Evolutionary conservation across 345 rosid species (phyloP), one percentile per base, ranked within the genome.

Genomic region (Murraya paniculata): DNA sequence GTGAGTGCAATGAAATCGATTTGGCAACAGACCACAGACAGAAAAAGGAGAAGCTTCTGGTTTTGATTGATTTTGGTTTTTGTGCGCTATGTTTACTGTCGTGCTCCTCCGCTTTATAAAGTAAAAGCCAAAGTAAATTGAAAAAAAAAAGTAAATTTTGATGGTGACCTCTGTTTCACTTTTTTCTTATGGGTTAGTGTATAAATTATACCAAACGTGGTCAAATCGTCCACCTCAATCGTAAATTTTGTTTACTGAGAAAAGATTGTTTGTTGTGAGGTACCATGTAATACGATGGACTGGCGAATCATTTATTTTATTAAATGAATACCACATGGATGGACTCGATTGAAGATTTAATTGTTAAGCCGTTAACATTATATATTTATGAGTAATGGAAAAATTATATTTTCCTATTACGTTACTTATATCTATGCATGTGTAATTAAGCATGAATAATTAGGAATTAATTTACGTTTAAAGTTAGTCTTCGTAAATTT

Each of bases 11-110:
- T 18, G 57, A 13, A 8, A 25, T 10, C 24, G 30, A 71, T 45
- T 73, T 62, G 60, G 70, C 33, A 19, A 70, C 74, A 61, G 78
- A 53, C 62, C 73, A 71, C 72, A 5, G 31, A 57, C 30, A 66
- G 7, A 56, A n/a, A 36, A 74, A 39, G 75, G 50, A 53, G 77
- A 80, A 77, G 79, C 55, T 80, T 77, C 79, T 75, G 77, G 71
- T 74, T 45, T 71, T 48, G 27, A 5, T 74, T 58, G 27, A 5
- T 25, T 30, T 53, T 2, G 45, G 9, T 9, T 39, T 39, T 39
- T 53, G 62, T 1, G 22, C 22, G 27, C 55, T 60, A 18, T 25
- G 14, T 7, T 19, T 22, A 6, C 10, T 53, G 5, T 33, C 35
- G 5, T 50, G 13, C 16, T 53, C 38, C n/a, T 65, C 24, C 33